These are phyloP conservation scores for Stemphylium lycopersici DNA, from an alignment of 2,329 filamentous ascomycete species.

Conservation along the genomic window DNA sequence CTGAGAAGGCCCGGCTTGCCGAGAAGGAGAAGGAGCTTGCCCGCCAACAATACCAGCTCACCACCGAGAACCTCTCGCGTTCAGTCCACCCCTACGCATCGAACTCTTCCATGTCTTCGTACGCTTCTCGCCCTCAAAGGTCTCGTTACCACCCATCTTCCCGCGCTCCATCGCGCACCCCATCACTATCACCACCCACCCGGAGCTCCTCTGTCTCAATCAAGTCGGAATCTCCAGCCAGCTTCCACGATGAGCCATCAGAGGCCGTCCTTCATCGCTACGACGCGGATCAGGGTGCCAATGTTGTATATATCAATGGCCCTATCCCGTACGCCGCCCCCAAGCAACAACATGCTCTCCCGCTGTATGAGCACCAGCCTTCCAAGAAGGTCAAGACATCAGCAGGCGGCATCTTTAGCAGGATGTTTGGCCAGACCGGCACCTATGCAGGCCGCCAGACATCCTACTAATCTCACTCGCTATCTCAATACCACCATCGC, in stretches of 20 bases:
- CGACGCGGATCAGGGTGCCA: conserved; percentile 50
- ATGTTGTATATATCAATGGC: conserved; percentile 53
- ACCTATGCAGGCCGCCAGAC: conserved; percentile 36
- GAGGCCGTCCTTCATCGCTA: conserved; percentile 49
- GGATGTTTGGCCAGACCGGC: conserved; percentile 42
- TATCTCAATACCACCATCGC: conserved; percentile 31
- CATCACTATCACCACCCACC: conserved; percentile 57
- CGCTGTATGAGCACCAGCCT: conserved; percentile 48
- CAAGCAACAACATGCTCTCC: conserved; percentile 45
- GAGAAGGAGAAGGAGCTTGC: conserved; percentile 52
- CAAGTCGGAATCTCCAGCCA: conserved; percentile 42
- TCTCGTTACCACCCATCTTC: conserved; percentile 37
- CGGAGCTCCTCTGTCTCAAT: conserved; percentile 47
- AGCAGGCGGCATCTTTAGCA: conserved; percentile 47
- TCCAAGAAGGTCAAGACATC: conserved; percentile 49
- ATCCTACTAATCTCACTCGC: conserved; percentile 40
- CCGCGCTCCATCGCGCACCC: conserved; percentile 53
- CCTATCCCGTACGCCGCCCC: conserved; percentile 27
- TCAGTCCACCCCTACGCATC: conserved; percentile 46
- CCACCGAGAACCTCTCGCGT: conserved; percentile 49
- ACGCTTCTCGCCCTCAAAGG: conserved; percentile 35
- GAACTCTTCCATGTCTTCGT: conserved; percentile 41
- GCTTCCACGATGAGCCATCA: conserved; percentile 42
- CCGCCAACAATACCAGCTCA: conserved; percentile 47
- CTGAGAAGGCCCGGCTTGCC: conserved; percentile 59